A percentile compares a stretch with the other conserved stretches of the same genome.
phyloP scores from a whole-genome alignment of 257 asterid species.

The Craterostigma plantagineum region DNA sequence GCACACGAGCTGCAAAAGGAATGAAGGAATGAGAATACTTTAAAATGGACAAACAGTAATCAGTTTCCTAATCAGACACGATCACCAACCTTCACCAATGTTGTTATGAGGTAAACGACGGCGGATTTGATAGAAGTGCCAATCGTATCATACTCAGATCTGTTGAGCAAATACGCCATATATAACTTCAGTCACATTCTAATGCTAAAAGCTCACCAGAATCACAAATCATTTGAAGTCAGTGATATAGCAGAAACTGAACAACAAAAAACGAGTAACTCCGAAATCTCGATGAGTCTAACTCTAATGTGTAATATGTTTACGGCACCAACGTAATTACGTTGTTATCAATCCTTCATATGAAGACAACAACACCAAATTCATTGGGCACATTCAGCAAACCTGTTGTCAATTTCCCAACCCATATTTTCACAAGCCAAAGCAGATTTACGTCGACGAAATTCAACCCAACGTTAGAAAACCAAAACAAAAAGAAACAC shows the following conservation, averaged over 20 bases:
- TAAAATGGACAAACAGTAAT: slow-evolving; percentile 1
- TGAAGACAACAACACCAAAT: no score
- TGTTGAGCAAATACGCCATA: slow-evolving; percentile 11
- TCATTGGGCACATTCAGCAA: no score
- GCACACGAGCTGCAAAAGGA: slow-evolving; percentile 72
- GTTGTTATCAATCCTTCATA: no score
- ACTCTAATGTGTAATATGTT: no score
- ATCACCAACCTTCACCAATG: slow-evolving; percentile 62
- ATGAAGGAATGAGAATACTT: not conserved
- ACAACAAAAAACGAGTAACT: no score
- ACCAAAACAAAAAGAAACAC: slow-evolving; percentile 11
- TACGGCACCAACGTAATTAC: no score
- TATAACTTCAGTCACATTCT: slow-evolving; percentile 1
- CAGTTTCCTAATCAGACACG: not conserved
- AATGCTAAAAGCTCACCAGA: not conserved
- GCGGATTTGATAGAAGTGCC: slow-evolving; percentile 84
- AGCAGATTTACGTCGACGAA: not conserved
- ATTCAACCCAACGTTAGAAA: not conserved
- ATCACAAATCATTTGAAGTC: not conserved
- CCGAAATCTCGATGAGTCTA: no score
- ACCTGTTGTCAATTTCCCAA: no score
- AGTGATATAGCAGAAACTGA: no score
- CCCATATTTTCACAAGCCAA: no score
- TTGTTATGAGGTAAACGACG: slow-evolving; percentile 65
- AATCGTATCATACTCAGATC: slow-evolving; percentile 93